Evolutionary conservation across 306 rosid species (phyloP).

Genomic region (Fagus crenata): DNA sequence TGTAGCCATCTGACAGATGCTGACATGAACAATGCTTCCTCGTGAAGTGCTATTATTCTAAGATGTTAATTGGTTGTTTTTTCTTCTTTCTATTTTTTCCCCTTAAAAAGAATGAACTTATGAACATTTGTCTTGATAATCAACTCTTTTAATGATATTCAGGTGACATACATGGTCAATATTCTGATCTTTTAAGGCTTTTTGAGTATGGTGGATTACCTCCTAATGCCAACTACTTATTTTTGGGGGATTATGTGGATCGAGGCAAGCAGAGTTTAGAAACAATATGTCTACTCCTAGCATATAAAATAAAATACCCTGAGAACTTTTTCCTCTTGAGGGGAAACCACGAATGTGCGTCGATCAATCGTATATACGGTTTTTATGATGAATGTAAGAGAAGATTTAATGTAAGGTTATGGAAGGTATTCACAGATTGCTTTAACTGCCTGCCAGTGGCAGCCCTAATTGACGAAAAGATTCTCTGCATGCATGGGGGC

Average conservation of each 20-base stretch:
- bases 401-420: slow-evolving; percentile 78
- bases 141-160: slow-evolving; percentile 30
- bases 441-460: slow-evolving; percentile 95
- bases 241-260: slow-evolving; percentile 96
- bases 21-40: too few species aligned
- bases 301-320: slow-evolving; percentile 82
- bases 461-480: slow-evolving; percentile 92
- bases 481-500: slow-evolving; percentile 97
- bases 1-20: too few species aligned
- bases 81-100: neutral
- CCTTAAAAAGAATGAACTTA: neutral
- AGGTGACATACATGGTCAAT: slow-evolving; percentile 97
- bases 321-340: slow-evolving; percentile 88
- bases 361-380: slow-evolving; percentile 92
- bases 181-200: slow-evolving; percentile 90
- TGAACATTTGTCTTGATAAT: neutral
- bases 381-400: slow-evolving; percentile 98
- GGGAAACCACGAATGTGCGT: slow-evolving; percentile 98
- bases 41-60: too few species aligned
- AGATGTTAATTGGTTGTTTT: too few species aligned
- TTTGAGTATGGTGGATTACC: slow-evolving; percentile 96
- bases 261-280: slow-evolving; percentile 96
- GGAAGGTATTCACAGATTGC: slow-evolving; percentile 89
- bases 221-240: slow-evolving; percentile 86
- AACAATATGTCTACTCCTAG: slow-evolving; percentile 92